Evolutionary conservation across 495 filamentous ascomycete species (phyloP).

Genomic region (Annulohypoxylon bovei): DNA sequence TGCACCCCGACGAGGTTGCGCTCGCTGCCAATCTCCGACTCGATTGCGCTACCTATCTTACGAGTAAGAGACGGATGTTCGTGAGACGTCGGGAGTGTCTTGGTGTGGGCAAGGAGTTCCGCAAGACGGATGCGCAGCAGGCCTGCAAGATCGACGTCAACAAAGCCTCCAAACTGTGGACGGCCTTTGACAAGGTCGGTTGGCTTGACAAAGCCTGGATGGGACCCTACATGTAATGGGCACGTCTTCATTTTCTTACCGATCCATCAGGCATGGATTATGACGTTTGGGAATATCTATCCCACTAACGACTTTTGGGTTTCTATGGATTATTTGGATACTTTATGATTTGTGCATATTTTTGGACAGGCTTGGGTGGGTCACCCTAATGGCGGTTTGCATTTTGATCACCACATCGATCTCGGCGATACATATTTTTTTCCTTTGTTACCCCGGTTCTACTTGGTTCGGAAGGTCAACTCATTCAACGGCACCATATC

Average conservation of each 20-base stretch:
- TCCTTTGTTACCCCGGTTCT: slow-evolving; percentile 21
- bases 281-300: background rate
- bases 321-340: slow-evolving; percentile 1
- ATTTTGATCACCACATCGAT: slow-evolving; percentile 22
- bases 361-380: slow-evolving; percentile 14
- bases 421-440: slow-evolving; percentile 30
- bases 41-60: slow-evolving; percentile 89
- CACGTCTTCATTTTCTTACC: background rate
- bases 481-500: slow-evolving; percentile 28
- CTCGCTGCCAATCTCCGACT: slow-evolving; percentile 85
- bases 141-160: slow-evolving; percentile 99
- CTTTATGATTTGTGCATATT: slow-evolving; percentile 18
- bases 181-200: slow-evolving; percentile 87
- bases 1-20: slow-evolving; percentile 81
- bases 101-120: slow-evolving; percentile 81
- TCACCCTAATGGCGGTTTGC: slow-evolving; percentile 15
- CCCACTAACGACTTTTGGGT: background rate
- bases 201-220: slow-evolving; percentile 81
- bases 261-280: slow-evolving; percentile 28
- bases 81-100: slow-evolving; percentile 75
- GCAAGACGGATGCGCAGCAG: slow-evolving; percentile 97
- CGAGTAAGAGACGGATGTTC: slow-evolving; percentile 95
- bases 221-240: slow-evolving; percentile 56
- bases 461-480: slow-evolving; percentile 22
- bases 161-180: slow-evolving; percentile 96